Conservation (phyloP, 2,329 filamentous ascomycete species). For the Aspergillus sclerotialis region DNA sequence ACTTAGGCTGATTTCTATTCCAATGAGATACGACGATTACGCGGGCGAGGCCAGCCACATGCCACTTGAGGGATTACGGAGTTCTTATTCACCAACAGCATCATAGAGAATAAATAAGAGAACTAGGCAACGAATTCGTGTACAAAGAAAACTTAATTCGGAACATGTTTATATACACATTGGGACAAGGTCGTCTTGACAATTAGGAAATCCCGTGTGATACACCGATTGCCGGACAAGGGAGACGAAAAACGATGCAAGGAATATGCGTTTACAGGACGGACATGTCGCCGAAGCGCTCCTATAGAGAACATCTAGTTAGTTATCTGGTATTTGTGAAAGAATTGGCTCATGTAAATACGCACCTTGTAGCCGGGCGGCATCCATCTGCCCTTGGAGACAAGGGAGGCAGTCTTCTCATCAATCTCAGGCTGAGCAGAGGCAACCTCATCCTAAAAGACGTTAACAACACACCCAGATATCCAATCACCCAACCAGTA, state of each 20-base stretch:
- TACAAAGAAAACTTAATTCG: constrained; percentile 23
- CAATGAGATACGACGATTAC: too few relatives aligned
- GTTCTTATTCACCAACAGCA: neutral
- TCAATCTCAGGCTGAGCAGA: constrained; percentile 94
- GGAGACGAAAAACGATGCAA: constrained; percentile 18
- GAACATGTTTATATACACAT: constrained; percentile 36
- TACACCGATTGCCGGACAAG: constrained; percentile 24
- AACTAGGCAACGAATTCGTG: neutral
- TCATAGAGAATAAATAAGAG: neutral
- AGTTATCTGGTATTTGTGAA: neutral
- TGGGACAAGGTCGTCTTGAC: constrained; percentile 25
- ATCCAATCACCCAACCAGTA: neutral
- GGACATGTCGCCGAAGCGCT: constrained; percentile 98
- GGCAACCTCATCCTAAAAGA: constrained; percentile 77
- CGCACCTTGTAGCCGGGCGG: constrained; percentile 98
- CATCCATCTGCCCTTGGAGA: constrained; percentile 96
- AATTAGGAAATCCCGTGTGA: constrained; percentile 23
- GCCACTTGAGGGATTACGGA: too few relatives aligned
- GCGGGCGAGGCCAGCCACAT: too few relatives aligned
- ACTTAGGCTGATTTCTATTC: too few relatives aligned
- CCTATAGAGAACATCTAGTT: constrained; percentile 48
- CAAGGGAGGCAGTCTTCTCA: constrained; percentile 89
- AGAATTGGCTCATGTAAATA: constrained; percentile 8
- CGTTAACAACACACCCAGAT: constrained; percentile 2
- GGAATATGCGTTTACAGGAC: constrained; percentile 62